Conservation (phyloP, 441 rosid genomes). For the Bocquillonia castaneifolia region DNA sequence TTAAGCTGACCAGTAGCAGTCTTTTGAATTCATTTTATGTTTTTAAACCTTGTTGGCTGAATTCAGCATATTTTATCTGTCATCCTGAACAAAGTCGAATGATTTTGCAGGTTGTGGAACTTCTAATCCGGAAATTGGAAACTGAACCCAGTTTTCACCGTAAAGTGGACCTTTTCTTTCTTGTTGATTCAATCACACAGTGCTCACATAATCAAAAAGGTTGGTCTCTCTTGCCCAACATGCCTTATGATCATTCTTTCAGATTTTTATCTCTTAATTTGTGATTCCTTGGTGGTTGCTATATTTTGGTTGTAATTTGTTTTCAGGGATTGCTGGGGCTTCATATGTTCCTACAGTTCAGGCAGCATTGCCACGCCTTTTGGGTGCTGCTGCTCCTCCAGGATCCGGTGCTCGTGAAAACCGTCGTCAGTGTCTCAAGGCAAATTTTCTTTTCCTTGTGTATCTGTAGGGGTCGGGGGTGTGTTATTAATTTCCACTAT, state of each 20-base stretch:
- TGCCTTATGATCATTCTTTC: background rate
- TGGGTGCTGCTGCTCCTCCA: slow-evolving; percentile 91
- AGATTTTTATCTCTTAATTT: background rate
- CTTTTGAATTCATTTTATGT: too few species aligned
- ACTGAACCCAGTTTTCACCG: slow-evolving; percentile 78
- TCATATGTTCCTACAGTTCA: slow-evolving; percentile 86
- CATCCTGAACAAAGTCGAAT: background rate
- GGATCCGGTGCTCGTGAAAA: slow-evolving; percentile 85
- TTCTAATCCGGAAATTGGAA: slow-evolving; percentile 83
- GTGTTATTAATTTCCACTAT: background rate
- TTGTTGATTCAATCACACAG: slow-evolving; percentile 95
- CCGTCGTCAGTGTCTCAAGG: slow-evolving; percentile 97
- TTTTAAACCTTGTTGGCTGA: background rate
- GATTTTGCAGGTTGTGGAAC: slow-evolving; percentile 84
- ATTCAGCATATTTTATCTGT: background rate
- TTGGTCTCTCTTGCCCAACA: slow-evolving; percentile 20
- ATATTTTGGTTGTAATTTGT: background rate
- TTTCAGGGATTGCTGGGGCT: slow-evolving; percentile 83
- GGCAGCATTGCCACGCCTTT: slow-evolving; percentile 88
- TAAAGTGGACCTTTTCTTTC: slow-evolving; percentile 89
- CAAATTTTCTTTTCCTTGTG: slow-evolving; percentile 16
- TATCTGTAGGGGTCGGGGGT: background rate
- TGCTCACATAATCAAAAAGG: slow-evolving; percentile 96
- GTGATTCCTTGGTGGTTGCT: background rate
- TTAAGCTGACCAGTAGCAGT: too few species aligned